Conservation (phyloP, 2,329 filamentous ascomycete genomes). For the Cordyceps cicadae region DNA sequence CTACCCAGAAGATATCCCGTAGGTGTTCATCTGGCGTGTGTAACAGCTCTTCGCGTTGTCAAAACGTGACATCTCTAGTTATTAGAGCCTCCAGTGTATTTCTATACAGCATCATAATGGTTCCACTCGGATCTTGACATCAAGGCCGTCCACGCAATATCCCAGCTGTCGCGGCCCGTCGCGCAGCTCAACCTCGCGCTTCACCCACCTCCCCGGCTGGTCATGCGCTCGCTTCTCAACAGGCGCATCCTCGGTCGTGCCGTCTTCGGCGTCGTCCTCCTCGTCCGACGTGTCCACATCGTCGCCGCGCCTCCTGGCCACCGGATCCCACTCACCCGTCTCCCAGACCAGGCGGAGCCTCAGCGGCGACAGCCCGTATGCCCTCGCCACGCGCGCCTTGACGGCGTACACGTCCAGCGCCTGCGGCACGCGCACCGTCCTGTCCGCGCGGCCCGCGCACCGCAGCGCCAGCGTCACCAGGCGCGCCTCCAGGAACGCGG, state of each 20-base stretch:
- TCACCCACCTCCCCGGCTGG: conserved; percentile 55
- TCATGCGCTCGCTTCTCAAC: conserved; percentile 22
- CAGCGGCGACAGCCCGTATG: conserved; percentile 60
- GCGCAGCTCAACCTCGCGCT: conserved; percentile 69
- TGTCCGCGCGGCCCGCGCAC: conserved; percentile 19
- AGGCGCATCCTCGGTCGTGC: conserved; percentile 8
- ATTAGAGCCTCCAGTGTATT: no score
- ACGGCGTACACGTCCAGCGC: conserved; percentile 74
- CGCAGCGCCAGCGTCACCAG: conserved; percentile 58
- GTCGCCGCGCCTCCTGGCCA: conserved; percentile 52
- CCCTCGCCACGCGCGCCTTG: conserved; percentile 65
- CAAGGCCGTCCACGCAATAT: conserved; percentile 68
- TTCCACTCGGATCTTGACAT: conserved; percentile 66
- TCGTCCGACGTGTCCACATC: conserved; percentile 45
- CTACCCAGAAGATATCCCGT: no score
- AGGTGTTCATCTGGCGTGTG: no score
- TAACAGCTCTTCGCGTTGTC: no score
- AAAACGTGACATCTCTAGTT: no score
- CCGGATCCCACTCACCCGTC: conserved; percentile 83
- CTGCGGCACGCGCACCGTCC: conserved; percentile 54
- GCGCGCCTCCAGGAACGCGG: conserved; percentile 73
- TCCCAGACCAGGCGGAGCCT: conserved; percentile 69
- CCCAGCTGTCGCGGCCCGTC: conserved; percentile 76
- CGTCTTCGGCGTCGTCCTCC: conserved; percentile 43
- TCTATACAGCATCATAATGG: conserved; percentile 15